These are phyloP conservation scores for Clitoria ternatea DNA, from an alignment of 306 rosid genomes.

Conservation along the genomic window DNA sequence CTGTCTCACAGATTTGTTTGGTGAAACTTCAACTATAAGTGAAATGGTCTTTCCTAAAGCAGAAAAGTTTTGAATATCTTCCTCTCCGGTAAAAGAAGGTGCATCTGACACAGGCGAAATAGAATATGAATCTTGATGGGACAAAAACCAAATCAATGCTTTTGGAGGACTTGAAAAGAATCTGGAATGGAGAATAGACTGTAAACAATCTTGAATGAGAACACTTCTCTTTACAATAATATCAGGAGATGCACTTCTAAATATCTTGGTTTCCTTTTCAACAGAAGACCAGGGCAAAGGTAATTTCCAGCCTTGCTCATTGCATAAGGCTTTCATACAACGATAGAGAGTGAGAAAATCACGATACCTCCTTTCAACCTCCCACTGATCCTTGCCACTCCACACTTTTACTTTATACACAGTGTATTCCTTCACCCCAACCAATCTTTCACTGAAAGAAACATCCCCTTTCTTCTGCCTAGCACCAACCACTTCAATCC, in stretches of 20 bases:
- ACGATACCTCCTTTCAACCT: constrained; percentile 88
- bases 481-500: constrained; percentile 93
- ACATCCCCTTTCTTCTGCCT: constrained; percentile 94
- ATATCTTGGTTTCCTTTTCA: constrained; percentile 80
- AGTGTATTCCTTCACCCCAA: constrained; percentile 96
- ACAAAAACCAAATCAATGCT: constrained; percentile 76
- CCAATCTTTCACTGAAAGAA: constrained; percentile 93
- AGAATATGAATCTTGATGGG: constrained; percentile 67
- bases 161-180: constrained; percentile 60
- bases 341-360: constrained; percentile 75
- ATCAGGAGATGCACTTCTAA: constrained; percentile 91
- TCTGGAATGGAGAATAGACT: constrained; percentile 57
- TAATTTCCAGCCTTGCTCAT: constrained; percentile 67
- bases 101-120: constrained; percentile 44
- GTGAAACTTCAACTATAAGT: constrained; percentile 80
- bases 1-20: constrained; percentile 72
- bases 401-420: constrained; percentile 77
- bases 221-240: constrained; percentile 85
- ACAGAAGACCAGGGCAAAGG: constrained; percentile 87
- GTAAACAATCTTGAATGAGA: constrained; percentile 87
- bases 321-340: constrained; percentile 60
- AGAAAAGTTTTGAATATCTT: constrained; percentile 36
- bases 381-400: constrained; percentile 87
- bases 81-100: constrained; percentile 34
- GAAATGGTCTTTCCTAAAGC: constrained; percentile 84